Evolutionary conservation across 352 stramenopile species (phyloP).

Genomic region (Pythium diclinum): DNA sequence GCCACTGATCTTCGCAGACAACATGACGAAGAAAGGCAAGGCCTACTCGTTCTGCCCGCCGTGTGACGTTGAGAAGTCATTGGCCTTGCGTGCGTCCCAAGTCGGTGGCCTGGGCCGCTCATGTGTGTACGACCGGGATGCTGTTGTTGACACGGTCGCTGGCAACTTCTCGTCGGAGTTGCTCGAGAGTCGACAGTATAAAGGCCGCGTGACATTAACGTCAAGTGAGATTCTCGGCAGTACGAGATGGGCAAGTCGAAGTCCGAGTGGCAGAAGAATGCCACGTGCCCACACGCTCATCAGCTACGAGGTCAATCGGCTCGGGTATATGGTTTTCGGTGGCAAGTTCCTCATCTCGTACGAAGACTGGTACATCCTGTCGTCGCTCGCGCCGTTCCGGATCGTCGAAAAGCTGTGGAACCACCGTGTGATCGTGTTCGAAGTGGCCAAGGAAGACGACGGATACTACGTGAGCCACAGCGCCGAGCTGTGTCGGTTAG

Average conservation of each 20-base stretch:
- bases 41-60: neutral
- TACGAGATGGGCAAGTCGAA: neutral
- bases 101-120: constrained; percentile 23
- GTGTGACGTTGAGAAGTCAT: constrained; percentile 5
- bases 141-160: neutral
- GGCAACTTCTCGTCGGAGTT: neutral
- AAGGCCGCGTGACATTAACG: neutral
- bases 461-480: neutral
- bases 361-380: constrained; percentile 19
- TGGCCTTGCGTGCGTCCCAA: constrained; percentile 14
- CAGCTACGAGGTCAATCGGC: constrained; percentile 11
- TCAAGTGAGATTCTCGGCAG: neutral
- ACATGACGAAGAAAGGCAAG: constrained; percentile 2
- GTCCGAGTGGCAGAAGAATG: neutral
- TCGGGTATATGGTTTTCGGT: constrained; percentile 16
- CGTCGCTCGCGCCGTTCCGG: constrained; percentile 17
- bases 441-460: neutral
- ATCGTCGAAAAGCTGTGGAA: constrained; percentile 20
- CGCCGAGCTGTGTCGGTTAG: constrained; percentile 5
- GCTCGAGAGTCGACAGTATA: neutral
- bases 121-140: neutral
- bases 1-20: constrained; percentile 7
- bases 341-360: constrained; percentile 14
- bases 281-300: neutral
- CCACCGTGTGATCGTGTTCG: constrained; percentile 14